Percentiles rank a stretch among this genome's conserved stretches.
Evolutionary conservation across 2,329 filamentous ascomycete genomes (phyloP).

Genomic region (Epichloe hybrida): DNA sequence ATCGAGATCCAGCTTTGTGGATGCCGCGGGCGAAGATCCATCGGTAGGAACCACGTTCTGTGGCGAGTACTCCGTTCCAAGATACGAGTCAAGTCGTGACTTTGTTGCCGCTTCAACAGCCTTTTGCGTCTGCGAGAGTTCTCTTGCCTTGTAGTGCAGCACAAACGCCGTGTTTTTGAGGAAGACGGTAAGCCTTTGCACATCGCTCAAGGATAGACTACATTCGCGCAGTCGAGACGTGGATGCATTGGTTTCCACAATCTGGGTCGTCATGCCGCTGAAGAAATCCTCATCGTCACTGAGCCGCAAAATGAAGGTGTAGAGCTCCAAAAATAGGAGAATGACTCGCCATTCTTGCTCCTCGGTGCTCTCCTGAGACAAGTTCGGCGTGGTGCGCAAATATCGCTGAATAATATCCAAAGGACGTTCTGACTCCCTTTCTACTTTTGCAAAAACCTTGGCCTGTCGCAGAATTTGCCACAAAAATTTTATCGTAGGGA

Average conservation of each 20-base stretch:
- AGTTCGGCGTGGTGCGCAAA: constrained; percentile 15
- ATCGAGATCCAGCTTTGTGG: constrained; percentile 46
- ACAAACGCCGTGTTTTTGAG: constrained; percentile 85
- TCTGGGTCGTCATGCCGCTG: constrained; percentile 34
- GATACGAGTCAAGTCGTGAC: constrained; percentile 17
- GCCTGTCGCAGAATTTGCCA: constrained; percentile 51
- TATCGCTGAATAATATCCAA: constrained; percentile 19
- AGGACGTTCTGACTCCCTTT: constrained; percentile 17
- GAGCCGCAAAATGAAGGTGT: constrained; percentile 80
- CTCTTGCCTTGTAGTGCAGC: constrained; percentile 69
- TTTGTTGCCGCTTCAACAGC: constrained; percentile 11
- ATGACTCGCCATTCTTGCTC: constrained; percentile 71
- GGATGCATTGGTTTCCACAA: constrained; percentile 24
- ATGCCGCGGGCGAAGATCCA: neutral
- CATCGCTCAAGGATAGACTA: constrained; percentile 55
- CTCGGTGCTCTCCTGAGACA: constrained; percentile 12
- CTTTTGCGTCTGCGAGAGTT: constrained; percentile 29
- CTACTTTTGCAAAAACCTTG: constrained; percentile 21
- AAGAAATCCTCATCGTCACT: constrained; percentile 97
- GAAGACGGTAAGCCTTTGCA: constrained; percentile 65
- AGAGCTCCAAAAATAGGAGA: constrained; percentile 83
- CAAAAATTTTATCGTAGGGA: constrained; percentile 52
- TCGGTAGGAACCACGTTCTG: neutral
- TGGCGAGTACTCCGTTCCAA: constrained; percentile 7
- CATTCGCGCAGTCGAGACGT: constrained; percentile 43